phyloP scores from a whole-genome alignment of 2,329 filamentous ascomycete species.

The Aotearoamyces nothofagi region DNA sequence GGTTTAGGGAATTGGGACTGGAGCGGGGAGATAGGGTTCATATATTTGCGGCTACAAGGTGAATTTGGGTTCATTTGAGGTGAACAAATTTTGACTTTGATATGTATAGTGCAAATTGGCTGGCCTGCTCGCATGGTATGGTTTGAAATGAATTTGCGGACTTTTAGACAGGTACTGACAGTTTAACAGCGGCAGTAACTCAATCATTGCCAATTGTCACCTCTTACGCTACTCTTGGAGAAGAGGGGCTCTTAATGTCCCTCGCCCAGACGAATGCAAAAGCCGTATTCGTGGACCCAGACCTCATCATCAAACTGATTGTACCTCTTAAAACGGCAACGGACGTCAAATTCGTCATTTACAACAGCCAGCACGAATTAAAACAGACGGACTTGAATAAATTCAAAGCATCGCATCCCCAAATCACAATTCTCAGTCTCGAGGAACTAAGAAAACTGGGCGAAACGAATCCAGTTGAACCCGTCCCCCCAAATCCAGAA shows the following conservation, averaged over 20 bases:
- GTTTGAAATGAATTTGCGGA: too few species aligned
- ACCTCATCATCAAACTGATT: slow-evolving; percentile 46
- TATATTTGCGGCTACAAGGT: neutral
- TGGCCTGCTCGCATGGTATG: slow-evolving; percentile 33
- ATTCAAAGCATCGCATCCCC: slow-evolving; percentile 38
- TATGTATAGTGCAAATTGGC: slow-evolving; percentile 39
- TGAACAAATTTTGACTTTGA: slow-evolving; percentile 24
- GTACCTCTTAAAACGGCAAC: slow-evolving; percentile 41
- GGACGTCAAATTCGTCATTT: slow-evolving; percentile 34
- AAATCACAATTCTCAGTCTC: slow-evolving; percentile 34
- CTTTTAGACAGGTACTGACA: too few species aligned
- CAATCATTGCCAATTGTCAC: slow-evolving; percentile 88
- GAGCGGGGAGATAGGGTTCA: neutral
- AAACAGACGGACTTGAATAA: slow-evolving; percentile 29
- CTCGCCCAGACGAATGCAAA: slow-evolving; percentile 65
- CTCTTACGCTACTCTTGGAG: slow-evolving; percentile 81
- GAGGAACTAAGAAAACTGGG: slow-evolving; percentile 33
- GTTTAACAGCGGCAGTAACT: too few species aligned
- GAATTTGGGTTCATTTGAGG: neutral
- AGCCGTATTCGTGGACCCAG: slow-evolving; percentile 76
- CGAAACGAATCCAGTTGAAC: slow-evolving; percentile 47
- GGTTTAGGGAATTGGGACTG: slow-evolving; percentile 56
- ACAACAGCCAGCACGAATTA: slow-evolving; percentile 33
- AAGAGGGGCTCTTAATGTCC: slow-evolving; percentile 72
- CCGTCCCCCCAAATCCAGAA: slow-evolving; percentile 54